phyloP scores from a whole-genome alignment of 1,284 basidiomycete species.

The Trichosporon sp. region DNA sequence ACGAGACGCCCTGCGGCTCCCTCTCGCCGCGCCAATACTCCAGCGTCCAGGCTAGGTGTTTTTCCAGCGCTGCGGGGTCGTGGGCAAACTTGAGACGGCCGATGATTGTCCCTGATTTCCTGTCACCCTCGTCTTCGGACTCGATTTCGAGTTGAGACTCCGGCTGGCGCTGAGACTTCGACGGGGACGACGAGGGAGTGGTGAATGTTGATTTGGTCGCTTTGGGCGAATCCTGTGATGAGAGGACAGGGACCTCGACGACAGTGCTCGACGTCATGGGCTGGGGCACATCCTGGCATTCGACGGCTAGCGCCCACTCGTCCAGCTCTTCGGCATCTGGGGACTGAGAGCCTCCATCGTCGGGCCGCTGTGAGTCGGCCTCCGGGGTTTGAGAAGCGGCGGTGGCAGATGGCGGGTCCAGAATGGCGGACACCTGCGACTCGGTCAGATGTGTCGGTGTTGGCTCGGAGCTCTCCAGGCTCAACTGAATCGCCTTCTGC shows the following conservation, averaged over 20 bases:
- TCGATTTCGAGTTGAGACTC: slow-evolving; percentile 6
- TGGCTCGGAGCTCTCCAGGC: slow-evolving; percentile 3
- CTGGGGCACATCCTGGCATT: slow-evolving; percentile 27
- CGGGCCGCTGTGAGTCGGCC: not conserved
- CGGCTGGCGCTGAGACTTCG: too few relatives aligned
- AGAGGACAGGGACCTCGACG: not conserved
- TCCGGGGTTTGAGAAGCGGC: not conserved
- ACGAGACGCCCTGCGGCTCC: slow-evolving; percentile 61
- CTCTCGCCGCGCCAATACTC: slow-evolving; percentile 70
- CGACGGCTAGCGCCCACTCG: slow-evolving; percentile 48
- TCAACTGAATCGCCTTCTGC: slow-evolving; percentile 27
- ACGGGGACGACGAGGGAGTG: too few relatives aligned
- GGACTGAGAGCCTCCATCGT: too few relatives aligned
- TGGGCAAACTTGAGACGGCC: slow-evolving; percentile 61
- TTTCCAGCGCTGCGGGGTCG: slow-evolving; percentile 56
- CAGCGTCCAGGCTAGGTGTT: slow-evolving; percentile 57
- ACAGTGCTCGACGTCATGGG: not conserved
- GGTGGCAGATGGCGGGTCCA: not conserved
- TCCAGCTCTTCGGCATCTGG: too few relatives aligned
- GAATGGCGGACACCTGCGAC: not conserved
- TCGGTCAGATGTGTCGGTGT: not conserved
- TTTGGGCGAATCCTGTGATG: not conserved
- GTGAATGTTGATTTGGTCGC: not conserved
- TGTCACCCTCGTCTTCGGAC: slow-evolving; percentile 9
- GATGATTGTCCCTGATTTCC: slow-evolving; percentile 53